phyloP scores from a whole-genome alignment of 2,329 filamentous ascomycete genomes.

The Colletotrichum sublineola region DNA sequence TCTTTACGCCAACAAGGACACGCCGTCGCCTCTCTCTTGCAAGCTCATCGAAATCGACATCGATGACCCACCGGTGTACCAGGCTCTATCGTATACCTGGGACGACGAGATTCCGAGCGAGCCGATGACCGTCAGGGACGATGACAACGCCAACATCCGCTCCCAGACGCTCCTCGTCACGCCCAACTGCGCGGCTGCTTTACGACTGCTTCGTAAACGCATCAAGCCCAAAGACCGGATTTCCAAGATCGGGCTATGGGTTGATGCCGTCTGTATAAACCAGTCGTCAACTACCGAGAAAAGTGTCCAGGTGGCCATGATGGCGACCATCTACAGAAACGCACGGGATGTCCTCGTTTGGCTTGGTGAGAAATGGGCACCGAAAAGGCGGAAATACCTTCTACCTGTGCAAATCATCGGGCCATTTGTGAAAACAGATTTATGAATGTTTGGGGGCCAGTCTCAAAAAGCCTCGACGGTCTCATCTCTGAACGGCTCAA shows the following conservation, averaged over 20 bases:
- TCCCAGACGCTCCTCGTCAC: not conserved
- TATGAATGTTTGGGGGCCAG: too few relatives aligned
- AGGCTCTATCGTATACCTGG: not conserved
- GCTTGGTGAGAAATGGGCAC: not conserved
- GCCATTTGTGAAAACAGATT: too few relatives aligned
- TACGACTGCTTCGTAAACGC: not conserved
- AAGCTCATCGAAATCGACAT: not conserved
- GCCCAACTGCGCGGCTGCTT: not conserved
- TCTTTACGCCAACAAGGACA: not conserved
- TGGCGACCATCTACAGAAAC: not conserved
- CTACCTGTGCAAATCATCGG: not conserved
- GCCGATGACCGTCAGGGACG: not conserved
- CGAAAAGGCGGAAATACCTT: not conserved
- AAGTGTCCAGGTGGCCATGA: conserved; percentile 6
- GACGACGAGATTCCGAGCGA: not conserved
- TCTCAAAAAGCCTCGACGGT: too few relatives aligned
- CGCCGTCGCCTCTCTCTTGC: not conserved
- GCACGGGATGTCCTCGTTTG: not conserved
- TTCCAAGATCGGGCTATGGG: too few relatives aligned
- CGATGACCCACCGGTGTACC: not conserved
- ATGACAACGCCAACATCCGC: not conserved
- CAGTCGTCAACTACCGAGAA: not conserved
- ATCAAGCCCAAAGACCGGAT: not conserved
- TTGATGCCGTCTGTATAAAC: not conserved
- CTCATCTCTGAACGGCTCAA: too few relatives aligned